These are phyloP conservation scores for Ogataea trehaloabstinens DNA, from an alignment of 805 yeast species.

Conservation along the genomic window DNA sequence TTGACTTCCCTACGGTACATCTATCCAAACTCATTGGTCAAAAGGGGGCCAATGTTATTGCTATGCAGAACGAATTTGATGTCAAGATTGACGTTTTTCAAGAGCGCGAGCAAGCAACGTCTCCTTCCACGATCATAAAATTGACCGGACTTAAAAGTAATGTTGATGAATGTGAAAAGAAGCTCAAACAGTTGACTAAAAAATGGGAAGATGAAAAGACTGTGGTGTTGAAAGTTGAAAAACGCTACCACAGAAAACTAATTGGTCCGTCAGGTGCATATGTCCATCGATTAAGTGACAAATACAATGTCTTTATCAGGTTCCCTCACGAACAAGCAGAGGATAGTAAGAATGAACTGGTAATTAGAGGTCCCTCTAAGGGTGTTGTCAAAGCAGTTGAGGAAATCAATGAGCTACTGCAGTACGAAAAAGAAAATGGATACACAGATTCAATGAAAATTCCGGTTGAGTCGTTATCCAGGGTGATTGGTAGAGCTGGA, in stretches of 20 bases:
- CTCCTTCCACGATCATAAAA: constrained; percentile 47
- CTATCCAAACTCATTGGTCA: constrained; percentile 87
- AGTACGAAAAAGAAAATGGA: constrained; percentile 86
- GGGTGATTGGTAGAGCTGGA: constrained; percentile 88
- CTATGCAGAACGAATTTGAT: constrained; percentile 68
- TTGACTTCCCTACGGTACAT: constrained; percentile 63
- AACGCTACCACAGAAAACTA: constrained; percentile 72
- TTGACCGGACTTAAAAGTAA: constrained; percentile 78
- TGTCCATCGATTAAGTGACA: constrained; percentile 81
- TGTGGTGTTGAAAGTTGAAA: constrained; percentile 65
- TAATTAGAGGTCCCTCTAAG: constrained; percentile 84
- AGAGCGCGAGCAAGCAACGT: constrained; percentile 44
- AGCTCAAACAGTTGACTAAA: constrained; percentile 57
- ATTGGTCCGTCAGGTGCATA: constrained; percentile 83
- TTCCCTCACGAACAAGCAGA: constrained; percentile 59
- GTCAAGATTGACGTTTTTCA: constrained; percentile 69
- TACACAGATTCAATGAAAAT: constrained; percentile 60
- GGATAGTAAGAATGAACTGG: constrained; percentile 59
- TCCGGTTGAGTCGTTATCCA: constrained; percentile 72
- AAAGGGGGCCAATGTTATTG: constrained; percentile 72
- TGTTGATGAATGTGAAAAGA: constrained; percentile 66
- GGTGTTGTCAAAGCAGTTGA: constrained; percentile 82
- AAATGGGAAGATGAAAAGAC: constrained; percentile 81
- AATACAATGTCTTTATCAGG: constrained; percentile 75
- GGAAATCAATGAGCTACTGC: constrained; percentile 77